A percentile compares a stretch with the other conserved stretches of the same genome.
Conservation (phyloP, 2,329 filamentous ascomycete species). For the Colletotrichum graminicola region DNA sequence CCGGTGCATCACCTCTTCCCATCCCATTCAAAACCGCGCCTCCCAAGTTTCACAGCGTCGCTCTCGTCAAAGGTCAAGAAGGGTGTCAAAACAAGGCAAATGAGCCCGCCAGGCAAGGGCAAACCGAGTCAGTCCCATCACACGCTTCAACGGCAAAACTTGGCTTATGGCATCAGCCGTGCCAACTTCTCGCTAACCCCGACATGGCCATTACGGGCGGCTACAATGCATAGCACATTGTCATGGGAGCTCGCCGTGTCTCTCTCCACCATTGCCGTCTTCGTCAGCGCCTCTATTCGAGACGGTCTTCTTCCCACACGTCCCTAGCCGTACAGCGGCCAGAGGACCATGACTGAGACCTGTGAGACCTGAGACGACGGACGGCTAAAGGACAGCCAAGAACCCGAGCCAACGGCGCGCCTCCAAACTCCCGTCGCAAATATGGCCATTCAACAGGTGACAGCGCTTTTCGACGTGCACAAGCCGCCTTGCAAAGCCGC, state of each 20-base stretch:
- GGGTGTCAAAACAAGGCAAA: slow-evolving; percentile 30
- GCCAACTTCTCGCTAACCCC: slow-evolving; percentile 24
- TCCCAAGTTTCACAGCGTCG: slow-evolving; percentile 11
- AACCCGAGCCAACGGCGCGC: slow-evolving; percentile 35
- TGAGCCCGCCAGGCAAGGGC: slow-evolving; percentile 19
- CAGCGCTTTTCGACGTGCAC: not conserved
- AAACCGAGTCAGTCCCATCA: slow-evolving; percentile 33
- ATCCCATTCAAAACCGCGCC: not conserved
- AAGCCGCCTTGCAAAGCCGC: slow-evolving; percentile 20
- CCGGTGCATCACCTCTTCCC: not conserved
- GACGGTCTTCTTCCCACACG: not conserved
- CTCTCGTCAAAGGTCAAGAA: slow-evolving; percentile 1
- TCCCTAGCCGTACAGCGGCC: not conserved
- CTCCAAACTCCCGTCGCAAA: slow-evolving; percentile 23
- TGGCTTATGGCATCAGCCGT: slow-evolving; percentile 27
- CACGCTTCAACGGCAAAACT: slow-evolving; percentile 20
- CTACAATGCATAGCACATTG: not conserved
- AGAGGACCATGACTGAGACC: slow-evolving; percentile 11
- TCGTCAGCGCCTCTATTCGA: not conserved
- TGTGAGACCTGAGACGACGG: slow-evolving; percentile 17
- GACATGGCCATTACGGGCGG: slow-evolving; percentile 9
- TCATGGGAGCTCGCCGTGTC: not conserved
- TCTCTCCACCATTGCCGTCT: not conserved
- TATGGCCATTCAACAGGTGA: slow-evolving; percentile 8
- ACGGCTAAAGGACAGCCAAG: slow-evolving; percentile 3